Evolutionary conservation across 805 yeast genomes (phyloP), one percentile per base, ranked within the genome.

Genomic region (Metschnikowia aberdeeniae): DNA sequence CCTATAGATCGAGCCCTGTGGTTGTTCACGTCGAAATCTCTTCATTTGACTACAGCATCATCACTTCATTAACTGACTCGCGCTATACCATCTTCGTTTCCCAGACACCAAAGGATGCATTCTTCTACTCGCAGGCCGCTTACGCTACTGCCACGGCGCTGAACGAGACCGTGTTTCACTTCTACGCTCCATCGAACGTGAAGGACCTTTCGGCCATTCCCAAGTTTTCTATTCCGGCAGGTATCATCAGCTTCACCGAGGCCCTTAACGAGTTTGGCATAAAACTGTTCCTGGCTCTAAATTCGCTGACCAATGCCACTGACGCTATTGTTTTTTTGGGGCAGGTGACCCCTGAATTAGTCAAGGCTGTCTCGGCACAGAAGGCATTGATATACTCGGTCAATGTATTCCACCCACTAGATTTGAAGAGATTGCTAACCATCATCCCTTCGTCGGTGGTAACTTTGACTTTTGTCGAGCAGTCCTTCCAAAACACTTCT

Each of bases 401-500:
- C 37, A 78, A 84, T 34, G 77, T 78, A 28, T 85, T 84, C 69
- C 78, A 88, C 57, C 96, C 97, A 3, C 86, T 89, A 70, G 67
- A 75, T 47, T 70, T 82, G 40, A 61, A 68, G n/a, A 61, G 70
- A 12, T 67, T 88, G 26, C 66, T 79, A 40, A 53, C 67, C 1
- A 56, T 67, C 2, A 61, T 86, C 34, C 90, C 92, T 24, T 50
- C 72, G 2, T 62, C 80, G 7, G 78, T 80, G 43, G 70, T 72
- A 49, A 73, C 75, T 24, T 68, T 90, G 42, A 77, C 81, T 10
- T 76, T 85, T 13, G 71, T 86, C 20, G 86, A 86, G 58, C 95
- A 89, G 67, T 72, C 84, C 34, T 40, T 46, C 40, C 40, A 45
- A 39, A 45, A 63, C 43, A 42, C 64, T 34, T 42, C 61, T 6